Percentiles rank a stretch among this genome's conserved stretches.
phyloP scores from a whole-genome alignment of 306 rosid species.

The Casuarina glauca region DNA sequence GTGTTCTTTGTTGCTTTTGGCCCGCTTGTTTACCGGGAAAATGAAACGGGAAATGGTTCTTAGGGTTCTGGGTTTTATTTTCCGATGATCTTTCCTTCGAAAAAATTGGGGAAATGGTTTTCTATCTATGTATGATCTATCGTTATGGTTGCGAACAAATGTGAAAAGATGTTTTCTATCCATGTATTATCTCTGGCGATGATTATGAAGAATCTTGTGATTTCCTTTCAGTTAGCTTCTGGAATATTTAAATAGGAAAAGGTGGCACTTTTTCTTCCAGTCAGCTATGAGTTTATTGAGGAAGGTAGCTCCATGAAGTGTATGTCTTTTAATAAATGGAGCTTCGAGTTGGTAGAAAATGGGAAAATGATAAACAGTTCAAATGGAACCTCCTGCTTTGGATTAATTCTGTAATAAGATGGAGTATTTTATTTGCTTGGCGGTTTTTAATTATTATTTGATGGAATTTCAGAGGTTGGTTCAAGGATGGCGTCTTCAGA shows the following conservation, averaged over 20 bases:
- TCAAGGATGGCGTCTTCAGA: constrained; percentile 59
- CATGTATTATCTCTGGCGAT: background rate
- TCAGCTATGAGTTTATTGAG: background rate
- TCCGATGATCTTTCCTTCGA: background rate
- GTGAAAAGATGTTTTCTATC: background rate
- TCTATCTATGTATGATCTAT: background rate
- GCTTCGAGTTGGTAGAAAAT: background rate
- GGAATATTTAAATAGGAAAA: background rate
- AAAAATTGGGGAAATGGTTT: background rate
- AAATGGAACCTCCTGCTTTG: background rate
- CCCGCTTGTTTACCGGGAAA: background rate
- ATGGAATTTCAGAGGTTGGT: constrained; percentile 25
- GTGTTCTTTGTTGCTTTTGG: background rate
- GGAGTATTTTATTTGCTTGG: background rate
- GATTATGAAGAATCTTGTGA: background rate
- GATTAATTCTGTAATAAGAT: background rate
- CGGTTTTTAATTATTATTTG: constrained; percentile 19
- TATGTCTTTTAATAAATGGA: background rate
- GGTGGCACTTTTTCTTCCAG: background rate
- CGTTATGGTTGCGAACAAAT: background rate
- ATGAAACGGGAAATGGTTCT: background rate
- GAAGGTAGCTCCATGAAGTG: background rate
- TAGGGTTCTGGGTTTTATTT: background rate
- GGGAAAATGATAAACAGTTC: background rate
- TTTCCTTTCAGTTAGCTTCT: background rate